A percentile compares a stretch with the other conserved stretches of the same genome.
Conservation (phyloP, 2,329 filamentous ascomycete genomes). For the Claviceps sp. region DNA sequence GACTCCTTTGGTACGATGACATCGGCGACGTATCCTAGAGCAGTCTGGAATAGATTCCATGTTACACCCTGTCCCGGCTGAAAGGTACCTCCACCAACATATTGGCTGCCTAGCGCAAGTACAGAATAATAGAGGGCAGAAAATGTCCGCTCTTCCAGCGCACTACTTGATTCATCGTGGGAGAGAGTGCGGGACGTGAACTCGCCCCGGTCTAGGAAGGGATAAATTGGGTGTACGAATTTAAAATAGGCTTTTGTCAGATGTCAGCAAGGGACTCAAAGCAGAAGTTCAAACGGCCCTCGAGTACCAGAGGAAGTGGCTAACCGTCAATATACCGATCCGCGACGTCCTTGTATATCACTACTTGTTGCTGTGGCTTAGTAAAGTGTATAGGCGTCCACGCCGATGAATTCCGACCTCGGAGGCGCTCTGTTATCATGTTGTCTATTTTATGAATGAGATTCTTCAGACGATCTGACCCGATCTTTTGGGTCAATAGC, state of each 20-base stretch:
- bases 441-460: slow-evolving; percentile 9
- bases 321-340: slow-evolving; percentile 2
- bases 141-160: slow-evolving; percentile 11
- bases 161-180: not conserved
- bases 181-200: not conserved
- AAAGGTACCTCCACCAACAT: slow-evolving; percentile 12
- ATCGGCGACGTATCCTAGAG: slow-evolving; percentile 9
- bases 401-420: not conserved
- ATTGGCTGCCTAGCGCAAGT: slow-evolving; percentile 21
- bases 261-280: not conserved
- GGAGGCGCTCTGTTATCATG: slow-evolving; percentile 3
- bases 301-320: not conserved
- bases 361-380: not conserved
- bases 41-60: slow-evolving; percentile 11
- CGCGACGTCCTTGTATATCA: not conserved
- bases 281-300: not conserved
- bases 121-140: slow-evolving; percentile 20
- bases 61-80: slow-evolving; percentile 8
- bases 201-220: slow-evolving; percentile 18
- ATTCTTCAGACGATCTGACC: slow-evolving; percentile 6
- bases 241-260: slow-evolving; percentile 19
- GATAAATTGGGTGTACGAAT: slow-evolving; percentile 22
- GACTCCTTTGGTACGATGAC: slow-evolving; percentile 4
- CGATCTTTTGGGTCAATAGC: slow-evolving; percentile 12
- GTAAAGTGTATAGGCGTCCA: slow-evolving; percentile 1